Evolutionary conservation across 2,329 filamentous ascomycete species (phyloP).

Genomic region (Colletotrichum chrysophilum): DNA sequence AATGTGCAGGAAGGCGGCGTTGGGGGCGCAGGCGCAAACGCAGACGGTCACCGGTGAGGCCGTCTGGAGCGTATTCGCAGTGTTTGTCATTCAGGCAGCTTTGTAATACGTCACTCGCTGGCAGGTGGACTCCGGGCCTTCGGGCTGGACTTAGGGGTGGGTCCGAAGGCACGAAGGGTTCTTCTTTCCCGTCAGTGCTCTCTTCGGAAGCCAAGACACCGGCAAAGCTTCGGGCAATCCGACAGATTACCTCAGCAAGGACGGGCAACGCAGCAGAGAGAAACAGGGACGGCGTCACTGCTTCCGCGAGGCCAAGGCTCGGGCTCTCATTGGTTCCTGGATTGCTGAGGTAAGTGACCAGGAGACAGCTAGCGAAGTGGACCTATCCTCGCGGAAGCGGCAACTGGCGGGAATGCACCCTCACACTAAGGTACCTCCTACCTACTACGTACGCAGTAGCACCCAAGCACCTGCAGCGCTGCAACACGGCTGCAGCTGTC

Average conservation of each 20-base stretch:
- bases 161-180: not conserved
- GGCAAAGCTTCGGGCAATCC: not conserved
- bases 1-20: slow-evolving; percentile 4
- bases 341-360: not conserved
- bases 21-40: slow-evolving; percentile 4
- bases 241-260: slow-evolving; percentile 1
- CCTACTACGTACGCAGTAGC: too few relatives aligned
- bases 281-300: not conserved
- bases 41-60: slow-evolving; percentile 16
- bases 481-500: not conserved
- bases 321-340: not conserved
- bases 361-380: not conserved
- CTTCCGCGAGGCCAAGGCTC: not conserved
- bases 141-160: not conserved
- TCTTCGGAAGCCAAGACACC: not conserved
- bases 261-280: not conserved
- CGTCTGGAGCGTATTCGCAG: slow-evolving; percentile 22
- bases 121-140: not conserved
- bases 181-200: not conserved
- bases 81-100: slow-evolving; percentile 37
- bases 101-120: slow-evolving; percentile 44
- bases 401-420: not conserved
- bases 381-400: not conserved
- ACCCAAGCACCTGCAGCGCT: not conserved
- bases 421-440: too few relatives aligned